Percentiles rank a stretch among this genome's conserved stretches.
Conservation (phyloP, 768 basidiomycete species). For the Gelatoporia subvermispora region DNA sequence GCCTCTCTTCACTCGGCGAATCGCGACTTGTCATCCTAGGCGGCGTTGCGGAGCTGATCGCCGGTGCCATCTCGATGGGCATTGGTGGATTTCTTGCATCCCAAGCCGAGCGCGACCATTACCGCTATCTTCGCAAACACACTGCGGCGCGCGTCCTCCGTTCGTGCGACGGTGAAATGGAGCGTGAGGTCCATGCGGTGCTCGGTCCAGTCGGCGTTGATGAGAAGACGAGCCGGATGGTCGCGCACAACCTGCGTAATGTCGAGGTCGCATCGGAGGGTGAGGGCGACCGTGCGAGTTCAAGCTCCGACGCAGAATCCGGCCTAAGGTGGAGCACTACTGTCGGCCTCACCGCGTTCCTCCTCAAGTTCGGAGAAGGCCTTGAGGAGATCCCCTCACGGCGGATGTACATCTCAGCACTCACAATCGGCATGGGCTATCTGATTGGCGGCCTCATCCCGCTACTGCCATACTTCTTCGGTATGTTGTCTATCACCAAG, state of each 20-base stretch:
- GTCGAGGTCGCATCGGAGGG: constrained; percentile 44
- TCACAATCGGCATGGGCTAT: constrained; percentile 95
- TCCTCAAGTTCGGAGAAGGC: constrained; percentile 95
- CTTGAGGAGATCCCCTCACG: constrained; percentile 86
- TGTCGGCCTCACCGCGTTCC: constrained; percentile 86
- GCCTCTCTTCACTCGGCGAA: constrained; percentile 83
- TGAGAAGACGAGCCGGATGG: constrained; percentile 69
- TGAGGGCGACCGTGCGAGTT: constrained; percentile 6
- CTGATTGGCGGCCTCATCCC: constrained; percentile 92
- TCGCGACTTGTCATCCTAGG: constrained; percentile 91
- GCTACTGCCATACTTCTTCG: constrained; percentile 89
- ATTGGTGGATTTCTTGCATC: constrained; percentile 97
- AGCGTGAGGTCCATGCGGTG: constrained; percentile 87
- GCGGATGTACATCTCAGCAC: constrained; percentile 83
- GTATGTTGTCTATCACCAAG: constrained; percentile 2
- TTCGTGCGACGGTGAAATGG: constrained; percentile 92
- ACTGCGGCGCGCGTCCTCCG: constrained; percentile 80
- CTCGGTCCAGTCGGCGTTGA: constrained; percentile 90
- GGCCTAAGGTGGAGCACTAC: constrained; percentile 66
- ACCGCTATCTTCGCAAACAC: constrained; percentile 69
- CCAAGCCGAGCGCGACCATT: constrained; percentile 94
- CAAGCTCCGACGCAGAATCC: constrained; percentile 47
- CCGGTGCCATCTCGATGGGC: constrained; percentile 97
- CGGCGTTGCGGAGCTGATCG: constrained; percentile 92
- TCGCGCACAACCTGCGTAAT: constrained; percentile 70